Evolutionary conservation across 495 filamentous ascomycete species (phyloP), one percentile per base, ranked within the genome.

Genomic region (Penicillium ochrochloron): DNA sequence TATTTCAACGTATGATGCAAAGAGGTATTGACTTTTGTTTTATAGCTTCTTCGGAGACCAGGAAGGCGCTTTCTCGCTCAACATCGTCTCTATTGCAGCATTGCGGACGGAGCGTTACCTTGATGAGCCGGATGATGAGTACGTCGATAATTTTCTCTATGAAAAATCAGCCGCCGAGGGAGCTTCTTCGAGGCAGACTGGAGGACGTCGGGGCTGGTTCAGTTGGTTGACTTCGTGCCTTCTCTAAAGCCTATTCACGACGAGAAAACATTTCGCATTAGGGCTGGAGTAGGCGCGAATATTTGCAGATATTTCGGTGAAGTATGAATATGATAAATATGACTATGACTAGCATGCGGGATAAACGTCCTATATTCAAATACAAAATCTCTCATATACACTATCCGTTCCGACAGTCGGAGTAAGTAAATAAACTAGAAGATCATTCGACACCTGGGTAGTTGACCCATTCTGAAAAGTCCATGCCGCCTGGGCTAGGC

Each of bases 31-130:
- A 75, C 42, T 14, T 23, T 31, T 15, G 33, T 33, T 27, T 12
- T 11, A 21, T 66, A 92, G 89, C 70, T 93, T 92, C 76, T 94
- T 94, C 68, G 91, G 88, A 9, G 80, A 83, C 0, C 91, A 93
- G 74, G 78, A 90, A 65, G 91, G 91, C 17, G 75, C 82, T 14
- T 95, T 94, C 64, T 76, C 71, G 17, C 72, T 95, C 17, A 75
- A 80, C 7, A 66, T 94, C 21, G 69, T 64, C 9, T 85, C 82
- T 3, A 84, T 90, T 54, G 71, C 78, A 7, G 79, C 82, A 0
- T 50, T 82, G 48, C 57, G 70, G n/a, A 65, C 44, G 10, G 64
- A 73, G 19, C 35, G 44, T 19, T 73, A 71, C 50, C 23, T 58
- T 29, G 68, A 71, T 68, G 35, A 70, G 12, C 65, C 61, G 15